Percentiles rank a stretch among this genome's conserved stretches.
These are phyloP conservation scores for Vigna radiata DNA, from an alignment of 306 rosid species.

Conservation along the genomic window DNA sequence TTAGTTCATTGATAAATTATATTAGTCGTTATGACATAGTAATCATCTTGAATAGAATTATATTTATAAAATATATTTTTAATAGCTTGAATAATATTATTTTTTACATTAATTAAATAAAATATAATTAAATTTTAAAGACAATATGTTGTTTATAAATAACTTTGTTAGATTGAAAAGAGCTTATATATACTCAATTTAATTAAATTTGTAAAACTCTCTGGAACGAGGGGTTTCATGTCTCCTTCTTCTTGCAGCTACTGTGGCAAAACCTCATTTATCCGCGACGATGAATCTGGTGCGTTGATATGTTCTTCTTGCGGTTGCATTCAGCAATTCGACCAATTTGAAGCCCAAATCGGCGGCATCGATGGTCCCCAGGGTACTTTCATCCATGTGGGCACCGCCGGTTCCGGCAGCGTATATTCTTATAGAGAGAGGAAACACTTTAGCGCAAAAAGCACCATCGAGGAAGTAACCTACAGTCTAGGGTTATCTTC, in stretches of 20 bases:
- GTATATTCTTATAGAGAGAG: background rate
- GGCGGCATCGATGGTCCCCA: conserved; percentile 7
- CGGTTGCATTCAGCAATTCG: conserved; percentile 5
- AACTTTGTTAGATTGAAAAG: no score
- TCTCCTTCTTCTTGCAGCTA: background rate
- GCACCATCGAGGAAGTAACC: background rate
- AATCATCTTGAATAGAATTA: no score
- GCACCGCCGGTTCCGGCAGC: conserved; percentile 2
- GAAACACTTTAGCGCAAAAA: background rate
- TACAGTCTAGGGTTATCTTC: background rate
- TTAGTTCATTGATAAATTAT: no score
- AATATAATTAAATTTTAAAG: no score
- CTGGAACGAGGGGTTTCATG: background rate
- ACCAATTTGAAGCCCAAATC: conserved; percentile 25
- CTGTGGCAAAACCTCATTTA: background rate
- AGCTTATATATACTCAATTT: no score
- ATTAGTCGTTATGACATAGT: no score
- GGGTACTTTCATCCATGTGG: conserved; percentile 5
- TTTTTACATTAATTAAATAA: no score
- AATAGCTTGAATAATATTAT: no score
- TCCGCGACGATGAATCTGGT: background rate
- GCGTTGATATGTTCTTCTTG: background rate
- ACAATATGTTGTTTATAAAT: no score
- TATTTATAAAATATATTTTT: no score
- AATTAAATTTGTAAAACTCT: no score